A percentile compares a stretch with the other conserved stretches of the same genome.
Evolutionary conservation across 139 green algal species (phyloP).

Genomic region (Limnomonas spitsbergensis): DNA sequence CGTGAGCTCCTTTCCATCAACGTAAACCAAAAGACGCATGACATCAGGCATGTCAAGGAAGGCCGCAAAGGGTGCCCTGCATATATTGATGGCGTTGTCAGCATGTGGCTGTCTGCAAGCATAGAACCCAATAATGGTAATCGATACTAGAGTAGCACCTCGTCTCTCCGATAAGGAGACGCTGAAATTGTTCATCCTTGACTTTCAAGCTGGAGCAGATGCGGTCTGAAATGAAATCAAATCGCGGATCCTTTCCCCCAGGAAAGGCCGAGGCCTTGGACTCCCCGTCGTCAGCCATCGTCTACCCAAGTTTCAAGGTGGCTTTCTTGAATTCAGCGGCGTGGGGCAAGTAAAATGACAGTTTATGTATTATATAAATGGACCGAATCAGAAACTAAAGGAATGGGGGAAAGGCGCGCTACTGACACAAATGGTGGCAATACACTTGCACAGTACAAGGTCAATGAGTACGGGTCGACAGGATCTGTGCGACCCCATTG

Average conservation of each 20-base stretch:
- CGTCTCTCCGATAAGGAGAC: conserved; percentile 53
- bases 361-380: no score
- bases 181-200: conserved; percentile 54
- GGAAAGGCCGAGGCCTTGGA: neutral
- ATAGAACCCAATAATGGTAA: neutral
- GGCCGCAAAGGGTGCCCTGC: conserved; percentile 45
- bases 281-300: conserved; percentile 26
- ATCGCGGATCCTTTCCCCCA: conserved; percentile 32
- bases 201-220: conserved; percentile 68
- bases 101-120: neutral
- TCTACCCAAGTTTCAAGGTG: no score
- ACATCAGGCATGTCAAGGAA: conserved; percentile 59
- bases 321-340: no score
- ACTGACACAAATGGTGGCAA: no score
- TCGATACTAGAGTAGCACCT: conserved; percentile 34
- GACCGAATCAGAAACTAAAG: no score
- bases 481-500: no score
- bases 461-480: no score
- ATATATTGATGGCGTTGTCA: neutral
- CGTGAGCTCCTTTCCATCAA: conserved; percentile 71
- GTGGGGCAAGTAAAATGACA: no score
- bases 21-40: conserved; percentile 49
- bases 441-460: no score
- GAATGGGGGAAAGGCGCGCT: no score
- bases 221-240: conserved; percentile 56